phyloP scores from a whole-genome alignment of 768 basidiomycete species.

The Tulasnella sp. region DNA sequence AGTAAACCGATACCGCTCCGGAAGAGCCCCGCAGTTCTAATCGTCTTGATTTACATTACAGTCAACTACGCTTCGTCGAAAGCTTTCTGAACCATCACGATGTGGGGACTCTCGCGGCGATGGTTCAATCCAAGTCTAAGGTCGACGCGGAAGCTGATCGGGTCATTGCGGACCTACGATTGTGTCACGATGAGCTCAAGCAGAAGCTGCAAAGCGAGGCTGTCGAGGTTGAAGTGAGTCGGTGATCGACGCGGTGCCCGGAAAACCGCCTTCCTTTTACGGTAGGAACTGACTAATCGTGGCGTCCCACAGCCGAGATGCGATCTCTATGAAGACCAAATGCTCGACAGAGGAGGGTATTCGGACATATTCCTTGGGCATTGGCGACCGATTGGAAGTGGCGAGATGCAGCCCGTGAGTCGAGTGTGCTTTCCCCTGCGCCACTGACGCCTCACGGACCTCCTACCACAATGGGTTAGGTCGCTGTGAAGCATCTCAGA shows the following conservation, averaged over 20 bases:
- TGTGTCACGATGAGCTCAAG: background rate
- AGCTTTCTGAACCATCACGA: background rate
- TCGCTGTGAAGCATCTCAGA: constrained; percentile 23
- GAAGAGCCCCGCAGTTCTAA: background rate
- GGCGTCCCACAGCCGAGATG: background rate
- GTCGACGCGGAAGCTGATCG: background rate
- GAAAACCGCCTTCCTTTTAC: background rate
- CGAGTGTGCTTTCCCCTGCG: background rate
- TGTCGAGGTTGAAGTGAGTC: background rate
- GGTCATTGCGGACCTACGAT: background rate
- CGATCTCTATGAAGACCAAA: constrained; percentile 1
- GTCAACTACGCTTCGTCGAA: background rate
- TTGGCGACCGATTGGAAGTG: background rate
- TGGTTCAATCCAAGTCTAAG: background rate
- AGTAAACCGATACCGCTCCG: background rate
- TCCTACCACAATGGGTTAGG: background rate
- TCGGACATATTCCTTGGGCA: background rate
- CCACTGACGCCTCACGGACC: background rate
- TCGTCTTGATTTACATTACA: background rate
- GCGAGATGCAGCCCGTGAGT: background rate
- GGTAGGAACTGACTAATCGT: background rate
- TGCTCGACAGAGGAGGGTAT: background rate
- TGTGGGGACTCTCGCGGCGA: background rate
- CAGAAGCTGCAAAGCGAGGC: background rate
- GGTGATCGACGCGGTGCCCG: background rate